Conservation (phyloP, 225 moss, liverwort and hornwort genomes). For the Pseudisothecium myosuroides region DNA sequence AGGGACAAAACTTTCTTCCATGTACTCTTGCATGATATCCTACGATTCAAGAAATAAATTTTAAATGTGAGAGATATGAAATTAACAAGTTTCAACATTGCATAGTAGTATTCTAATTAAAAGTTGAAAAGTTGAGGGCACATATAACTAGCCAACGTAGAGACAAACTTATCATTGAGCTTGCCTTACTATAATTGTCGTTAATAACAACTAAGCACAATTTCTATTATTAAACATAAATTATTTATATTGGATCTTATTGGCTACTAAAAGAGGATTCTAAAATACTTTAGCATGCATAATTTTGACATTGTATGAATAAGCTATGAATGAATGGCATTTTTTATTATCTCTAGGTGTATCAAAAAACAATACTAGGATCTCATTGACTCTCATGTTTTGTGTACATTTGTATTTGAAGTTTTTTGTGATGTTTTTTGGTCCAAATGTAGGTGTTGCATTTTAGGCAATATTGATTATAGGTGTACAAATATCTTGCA, state of each 20-base stretch:
- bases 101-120: too few species aligned
- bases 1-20: too few species aligned
- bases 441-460: not conserved
- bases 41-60: too few species aligned
- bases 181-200: rapidly evolving
- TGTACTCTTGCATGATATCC: too few species aligned
- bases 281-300: not conserved
- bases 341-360: rapidly evolving
- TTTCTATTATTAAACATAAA: too few species aligned
- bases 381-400: not conserved
- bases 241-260: not conserved
- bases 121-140: not conserved
- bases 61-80: too few species aligned
- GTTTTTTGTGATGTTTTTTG: rapidly evolving
- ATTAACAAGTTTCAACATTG: not conserved
- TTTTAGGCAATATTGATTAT: not conserved
- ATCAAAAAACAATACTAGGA: not conserved
- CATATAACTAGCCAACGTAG: not conserved
- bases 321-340: not conserved
- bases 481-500: not conserved
- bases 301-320: not conserved
- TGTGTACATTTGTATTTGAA: not conserved
- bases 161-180: not conserved
- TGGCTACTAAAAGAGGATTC: not conserved
- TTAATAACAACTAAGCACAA: too few species aligned